Conservation (phyloP, 176 grass and related monocot species). For the Coix lacrymajobi region DNA sequence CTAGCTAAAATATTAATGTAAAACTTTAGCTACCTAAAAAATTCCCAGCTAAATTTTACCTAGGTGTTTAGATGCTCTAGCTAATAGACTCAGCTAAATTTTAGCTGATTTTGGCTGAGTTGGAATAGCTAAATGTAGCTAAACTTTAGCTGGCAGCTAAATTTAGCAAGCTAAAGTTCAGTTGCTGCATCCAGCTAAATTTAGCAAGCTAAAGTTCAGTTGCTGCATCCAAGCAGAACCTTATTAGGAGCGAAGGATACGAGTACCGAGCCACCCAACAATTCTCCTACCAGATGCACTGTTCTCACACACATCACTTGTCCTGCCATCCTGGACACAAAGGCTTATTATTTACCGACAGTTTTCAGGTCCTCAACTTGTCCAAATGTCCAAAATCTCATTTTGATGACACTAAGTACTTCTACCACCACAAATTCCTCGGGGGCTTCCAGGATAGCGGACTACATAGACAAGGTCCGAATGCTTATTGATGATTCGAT, state of each 20-base stretch:
- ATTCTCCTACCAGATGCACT: neutral
- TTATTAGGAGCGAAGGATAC: neutral
- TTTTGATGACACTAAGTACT: neutral
- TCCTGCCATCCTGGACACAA: neutral
- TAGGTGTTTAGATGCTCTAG: too few relatives aligned
- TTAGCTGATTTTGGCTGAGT: too few relatives aligned
- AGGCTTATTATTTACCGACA: neutral
- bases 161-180: too few relatives aligned
- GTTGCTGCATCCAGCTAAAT: too few relatives aligned
- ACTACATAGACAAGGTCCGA: neutral
- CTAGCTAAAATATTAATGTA: too few relatives aligned
- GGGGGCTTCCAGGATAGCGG: neutral
- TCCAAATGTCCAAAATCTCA: neutral
- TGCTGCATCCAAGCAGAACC: too few relatives aligned
- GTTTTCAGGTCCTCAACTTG: slow-evolving; percentile 18
- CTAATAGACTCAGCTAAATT: too few relatives aligned
- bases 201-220: too few relatives aligned
- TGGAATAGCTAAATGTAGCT: too few relatives aligned
- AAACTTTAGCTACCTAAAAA: too few relatives aligned
- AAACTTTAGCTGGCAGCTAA: too few relatives aligned
- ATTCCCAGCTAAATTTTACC: too few relatives aligned
- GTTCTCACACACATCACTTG: neutral
- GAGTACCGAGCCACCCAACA: neutral
- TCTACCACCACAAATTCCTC: neutral
- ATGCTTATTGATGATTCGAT: slow-evolving; percentile 29